phyloP scores from a whole-genome alignment of 768 basidiomycete species.

The Xanthoconium stramineum region DNA sequence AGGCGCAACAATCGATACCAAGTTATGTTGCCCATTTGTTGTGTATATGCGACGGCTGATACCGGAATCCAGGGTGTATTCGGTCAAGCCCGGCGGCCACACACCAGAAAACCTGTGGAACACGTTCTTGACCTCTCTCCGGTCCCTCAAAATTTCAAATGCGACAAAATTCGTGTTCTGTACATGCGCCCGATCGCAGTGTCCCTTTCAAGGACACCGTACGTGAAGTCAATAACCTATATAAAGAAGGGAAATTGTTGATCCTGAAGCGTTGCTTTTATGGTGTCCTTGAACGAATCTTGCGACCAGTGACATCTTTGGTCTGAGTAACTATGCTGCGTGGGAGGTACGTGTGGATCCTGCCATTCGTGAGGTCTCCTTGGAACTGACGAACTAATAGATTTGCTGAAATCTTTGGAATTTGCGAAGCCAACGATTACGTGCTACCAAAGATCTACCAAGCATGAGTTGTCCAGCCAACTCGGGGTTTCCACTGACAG shows the following conservation, averaged over 20 bases:
- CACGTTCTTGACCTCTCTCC: conserved; percentile 44
- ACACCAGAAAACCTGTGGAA: conserved; percentile 39
- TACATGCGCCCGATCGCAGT: conserved; percentile 62
- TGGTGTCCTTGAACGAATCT: no score
- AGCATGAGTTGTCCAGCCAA: conserved; percentile 31
- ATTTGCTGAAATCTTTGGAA: conserved; percentile 60
- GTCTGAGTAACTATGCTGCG: conserved; percentile 56
- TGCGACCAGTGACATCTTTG: conserved; percentile 46
- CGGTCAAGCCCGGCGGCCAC: conserved; percentile 41
- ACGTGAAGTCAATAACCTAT: conserved; percentile 50
- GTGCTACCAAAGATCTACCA: conserved; percentile 56
- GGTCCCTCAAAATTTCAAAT: conserved; percentile 41
- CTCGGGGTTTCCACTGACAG: no score
- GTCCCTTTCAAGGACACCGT: conserved; percentile 57
- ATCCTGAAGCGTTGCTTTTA: no score
- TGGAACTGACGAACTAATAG: conserved; percentile 17
- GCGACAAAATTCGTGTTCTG: conserved; percentile 46
- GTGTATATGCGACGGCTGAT: not conserved
- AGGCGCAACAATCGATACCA: conserved; percentile 45
- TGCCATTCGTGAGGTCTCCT: no score
- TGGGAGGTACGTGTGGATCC: conserved; percentile 43
- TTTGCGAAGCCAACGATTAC: conserved; percentile 53
- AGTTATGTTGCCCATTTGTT: conserved; percentile 26
- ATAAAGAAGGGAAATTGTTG: conserved; percentile 57
- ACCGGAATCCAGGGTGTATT: conserved; percentile 35